A percentile compares a stretch with the other conserved stretches of the same genome.
These are phyloP conservation scores for Anastatica hierochuntica DNA, from an alignment of 345 rosid genomes.

Conservation along the genomic window DNA sequence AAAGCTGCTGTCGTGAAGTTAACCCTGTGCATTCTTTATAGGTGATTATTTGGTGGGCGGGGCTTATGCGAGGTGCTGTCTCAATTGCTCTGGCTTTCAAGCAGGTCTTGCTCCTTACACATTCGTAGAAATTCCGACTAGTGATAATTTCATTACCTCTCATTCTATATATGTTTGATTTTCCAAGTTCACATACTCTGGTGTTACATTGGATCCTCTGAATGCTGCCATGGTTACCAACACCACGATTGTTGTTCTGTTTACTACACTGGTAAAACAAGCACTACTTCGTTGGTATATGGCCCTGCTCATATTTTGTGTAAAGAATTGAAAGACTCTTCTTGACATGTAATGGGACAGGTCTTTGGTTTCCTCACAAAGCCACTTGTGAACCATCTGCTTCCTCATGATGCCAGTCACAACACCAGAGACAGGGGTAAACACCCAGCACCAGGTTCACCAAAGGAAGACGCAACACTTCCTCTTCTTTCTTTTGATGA, in stretches of 20 bases:
- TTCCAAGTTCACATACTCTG: conserved; percentile 61
- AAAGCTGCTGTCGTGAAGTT: too few relatives aligned
- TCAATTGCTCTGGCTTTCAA: conserved; percentile 88
- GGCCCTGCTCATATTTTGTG: not conserved
- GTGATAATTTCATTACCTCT: conserved; percentile 1
- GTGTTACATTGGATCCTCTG: conserved; percentile 55
- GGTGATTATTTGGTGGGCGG: conserved; percentile 96
- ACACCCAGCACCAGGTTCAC: conserved; percentile 31
- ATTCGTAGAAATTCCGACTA: not conserved
- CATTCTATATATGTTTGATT: conserved; percentile 9
- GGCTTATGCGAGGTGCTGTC: conserved; percentile 88
- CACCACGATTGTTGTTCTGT: conserved; percentile 60
- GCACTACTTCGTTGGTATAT: conserved; percentile 7
- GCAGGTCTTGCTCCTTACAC: conserved; percentile 41
- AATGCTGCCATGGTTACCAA: conserved; percentile 62
- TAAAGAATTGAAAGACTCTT: not conserved
- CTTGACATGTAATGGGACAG: conserved; percentile 28
- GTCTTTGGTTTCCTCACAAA: conserved; percentile 84
- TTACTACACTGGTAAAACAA: conserved; percentile 54
- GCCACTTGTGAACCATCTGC: conserved; percentile 48
- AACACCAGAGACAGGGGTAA: not conserved
- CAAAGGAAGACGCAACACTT: conserved; percentile 41
- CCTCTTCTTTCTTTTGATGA: conserved; percentile 65
- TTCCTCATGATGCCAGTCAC: conserved; percentile 33
- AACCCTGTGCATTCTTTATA: conserved; percentile 20